Evolutionary conservation across 1,284 basidiomycete species (phyloP), one percentile per base, ranked within the genome.

Genomic region (Singerocomus inundabilis): DNA sequence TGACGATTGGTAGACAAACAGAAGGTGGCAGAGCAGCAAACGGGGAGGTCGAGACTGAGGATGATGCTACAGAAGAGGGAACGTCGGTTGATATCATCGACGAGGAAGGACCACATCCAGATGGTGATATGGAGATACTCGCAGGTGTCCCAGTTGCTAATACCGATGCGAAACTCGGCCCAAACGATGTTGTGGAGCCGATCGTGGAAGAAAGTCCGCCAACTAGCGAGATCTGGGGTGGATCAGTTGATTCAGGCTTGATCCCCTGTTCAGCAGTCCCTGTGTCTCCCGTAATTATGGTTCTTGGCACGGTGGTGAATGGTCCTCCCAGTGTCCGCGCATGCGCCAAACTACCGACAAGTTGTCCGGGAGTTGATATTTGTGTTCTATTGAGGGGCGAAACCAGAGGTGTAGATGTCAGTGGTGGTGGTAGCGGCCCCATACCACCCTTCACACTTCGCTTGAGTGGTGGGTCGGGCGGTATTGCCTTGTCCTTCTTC

Each of bases 401-500:
- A n/a, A 72, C 59, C 31, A 85, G 69, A 0, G 86, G 85, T 2
- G 77, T 71, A 5, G 80, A 80, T 1, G 84, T 85, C 28, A 88
- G 62, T 13, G 82, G 85, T 11, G 84, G 84, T 29, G 85, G 84
- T 34, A 85, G 67, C 12, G 79, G 79, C 4, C 71, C 70, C 12
- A 72, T 46, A 42, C 84, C 81, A 36, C 77, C 79, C 57, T 84
- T 84, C 6, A 84, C 72, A 55, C 81, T 85, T 48, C 82, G 75
- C 66, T 82, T 88, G 53, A 86, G 70, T 4, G 82, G 71, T 21
- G 84, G 82, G 48, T 86, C 83, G 24, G 77, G 65, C 6, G 70
- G 65, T 2, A 64, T 56, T 15, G 64, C 69, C 57, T 79, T 81
- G 50, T 81, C 79, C 59, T 80, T 82, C 70, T 77, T 80, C 71